Evolutionary conservation across 305 asterid genomes (phyloP).

Genomic region (Fraxinus angustifolia): DNA sequence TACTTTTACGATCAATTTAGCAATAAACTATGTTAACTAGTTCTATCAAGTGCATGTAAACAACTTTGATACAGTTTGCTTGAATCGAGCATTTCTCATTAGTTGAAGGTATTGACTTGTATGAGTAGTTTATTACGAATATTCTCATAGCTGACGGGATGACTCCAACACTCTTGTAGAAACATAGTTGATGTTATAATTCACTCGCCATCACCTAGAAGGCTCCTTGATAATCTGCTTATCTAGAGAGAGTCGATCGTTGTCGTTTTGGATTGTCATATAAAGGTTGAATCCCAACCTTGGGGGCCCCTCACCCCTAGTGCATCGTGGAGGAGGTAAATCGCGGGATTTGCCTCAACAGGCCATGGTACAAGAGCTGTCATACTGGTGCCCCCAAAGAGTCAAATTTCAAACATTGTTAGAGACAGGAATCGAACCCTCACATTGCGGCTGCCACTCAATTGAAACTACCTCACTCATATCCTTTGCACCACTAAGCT

Average conservation of each 20-base stretch:
- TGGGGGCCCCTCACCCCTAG: too few species aligned
- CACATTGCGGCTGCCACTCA: too few species aligned
- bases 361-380: too few species aligned
- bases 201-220: not conserved
- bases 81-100: not conserved
- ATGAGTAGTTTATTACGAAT: not conserved
- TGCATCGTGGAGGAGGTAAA: too few species aligned
- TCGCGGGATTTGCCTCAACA: too few species aligned
- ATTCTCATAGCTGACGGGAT: not conserved
- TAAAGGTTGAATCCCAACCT: too few species aligned
- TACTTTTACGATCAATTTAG: too few species aligned
- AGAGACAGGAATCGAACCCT: too few species aligned
- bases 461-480: too few species aligned
- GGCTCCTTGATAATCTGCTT: not conserved
- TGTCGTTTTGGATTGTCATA: not conserved
- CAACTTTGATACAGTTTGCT: not conserved
- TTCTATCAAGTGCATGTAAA: not conserved
- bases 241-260: not conserved
- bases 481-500: too few species aligned
- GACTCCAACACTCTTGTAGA: not conserved
- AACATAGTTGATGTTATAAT: not conserved
- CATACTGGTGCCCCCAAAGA: too few species aligned
- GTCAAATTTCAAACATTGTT: too few species aligned
- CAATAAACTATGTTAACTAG: not conserved
- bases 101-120: not conserved